These are phyloP conservation scores for Paramecium tetraurelia DNA, from an alignment of 73 alveolate species.

Conservation along the genomic window DNA sequence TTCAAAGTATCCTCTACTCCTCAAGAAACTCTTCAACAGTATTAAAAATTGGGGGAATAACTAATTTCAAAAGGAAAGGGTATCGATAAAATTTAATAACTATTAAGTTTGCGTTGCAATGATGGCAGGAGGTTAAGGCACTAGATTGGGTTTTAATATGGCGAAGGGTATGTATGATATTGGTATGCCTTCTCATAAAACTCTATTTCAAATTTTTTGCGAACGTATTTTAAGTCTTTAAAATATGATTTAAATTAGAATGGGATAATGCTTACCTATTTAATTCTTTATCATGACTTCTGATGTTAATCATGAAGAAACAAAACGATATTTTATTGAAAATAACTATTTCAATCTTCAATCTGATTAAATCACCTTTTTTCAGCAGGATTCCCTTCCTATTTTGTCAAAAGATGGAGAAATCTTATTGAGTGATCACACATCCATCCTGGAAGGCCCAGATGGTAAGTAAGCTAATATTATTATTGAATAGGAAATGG, in stretches of 20 bases:
- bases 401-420: constrained; percentile 73
- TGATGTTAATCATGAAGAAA: constrained; percentile 65
- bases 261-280: constrained; percentile 45
- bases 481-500: constrained; percentile 84
- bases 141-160: constrained; percentile 86
- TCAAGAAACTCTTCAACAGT: background rate
- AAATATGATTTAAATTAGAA: background rate
- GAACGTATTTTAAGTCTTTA: constrained; percentile 47
- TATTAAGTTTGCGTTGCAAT: constrained; percentile 8
- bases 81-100: background rate
- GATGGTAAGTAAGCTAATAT: constrained; percentile 11
- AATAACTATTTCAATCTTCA: constrained; percentile 76
- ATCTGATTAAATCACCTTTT: constrained; percentile 65
- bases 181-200: constrained; percentile 83
- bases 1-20: background rate
- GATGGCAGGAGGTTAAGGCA: constrained; percentile 96
- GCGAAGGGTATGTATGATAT: constrained; percentile 94
- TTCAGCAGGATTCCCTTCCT: constrained; percentile 76
- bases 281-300: constrained; percentile 75
- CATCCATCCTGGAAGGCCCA: constrained; percentile 28
- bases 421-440: constrained; percentile 26
- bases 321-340: constrained; percentile 63
- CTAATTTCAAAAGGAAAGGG: constrained; percentile 19
- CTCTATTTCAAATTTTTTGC: constrained; percentile 73
- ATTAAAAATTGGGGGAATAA: background rate